These are phyloP conservation scores for Pugionium dolabratum DNA, from an alignment of 345 rosid species.

Conservation along the genomic window DNA sequence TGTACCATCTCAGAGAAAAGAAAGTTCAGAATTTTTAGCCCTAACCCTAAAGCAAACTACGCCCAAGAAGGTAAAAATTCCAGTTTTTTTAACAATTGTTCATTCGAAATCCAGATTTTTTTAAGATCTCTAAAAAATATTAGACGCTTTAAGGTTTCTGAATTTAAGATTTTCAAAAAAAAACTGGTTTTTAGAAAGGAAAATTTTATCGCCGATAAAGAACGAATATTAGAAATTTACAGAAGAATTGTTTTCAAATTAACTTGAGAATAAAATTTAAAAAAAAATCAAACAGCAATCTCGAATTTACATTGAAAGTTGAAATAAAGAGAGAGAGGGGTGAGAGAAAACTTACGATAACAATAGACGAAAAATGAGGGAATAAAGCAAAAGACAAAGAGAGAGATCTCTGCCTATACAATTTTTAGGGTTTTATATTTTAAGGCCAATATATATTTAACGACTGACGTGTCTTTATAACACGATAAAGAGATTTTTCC, in stretches of 20 bases:
- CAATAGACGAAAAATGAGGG: background rate
- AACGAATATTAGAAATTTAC: background rate
- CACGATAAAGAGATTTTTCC: background rate
- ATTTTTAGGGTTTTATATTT: conserved; percentile 28
- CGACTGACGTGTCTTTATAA: background rate
- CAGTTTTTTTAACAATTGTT: background rate
- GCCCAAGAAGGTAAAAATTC: background rate
- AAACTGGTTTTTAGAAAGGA: background rate
- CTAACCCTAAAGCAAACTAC: background rate
- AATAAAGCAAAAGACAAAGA: conserved; percentile 10
- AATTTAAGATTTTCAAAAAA: background rate
- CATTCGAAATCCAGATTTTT: background rate
- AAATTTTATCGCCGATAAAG: no score
- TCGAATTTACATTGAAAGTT: background rate
- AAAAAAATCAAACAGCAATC: background rate
- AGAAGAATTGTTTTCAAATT: background rate
- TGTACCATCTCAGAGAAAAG: conserved; percentile 17
- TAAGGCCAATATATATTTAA: background rate
- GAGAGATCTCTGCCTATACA: background rate
- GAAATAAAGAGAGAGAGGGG: conserved; percentile 1
- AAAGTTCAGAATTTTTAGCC: background rate
- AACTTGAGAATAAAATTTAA: background rate
- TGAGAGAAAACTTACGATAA: conserved; percentile 29
- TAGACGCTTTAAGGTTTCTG: conserved; percentile 3
- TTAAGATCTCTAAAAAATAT: conserved; percentile 1